Evolutionary conservation across 208 protist species (phyloP).

Genomic region (Acanthamoeba triangularis): DNA sequence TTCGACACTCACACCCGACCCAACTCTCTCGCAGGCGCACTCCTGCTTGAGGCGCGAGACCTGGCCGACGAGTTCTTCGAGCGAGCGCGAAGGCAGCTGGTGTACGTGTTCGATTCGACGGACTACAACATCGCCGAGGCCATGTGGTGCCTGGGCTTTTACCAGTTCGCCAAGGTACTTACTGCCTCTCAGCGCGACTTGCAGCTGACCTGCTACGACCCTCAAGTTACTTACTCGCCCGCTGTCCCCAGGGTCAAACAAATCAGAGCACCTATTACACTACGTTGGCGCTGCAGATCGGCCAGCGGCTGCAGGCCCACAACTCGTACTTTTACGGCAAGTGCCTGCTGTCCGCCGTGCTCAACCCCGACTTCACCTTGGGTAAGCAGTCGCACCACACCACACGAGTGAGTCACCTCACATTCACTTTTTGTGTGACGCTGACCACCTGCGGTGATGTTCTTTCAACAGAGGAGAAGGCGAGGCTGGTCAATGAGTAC

Average conservation of each 20-base stretch:
- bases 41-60: conserved; percentile 1
- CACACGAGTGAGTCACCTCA: background rate
- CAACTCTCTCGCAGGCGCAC: background rate
- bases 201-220: background rate
- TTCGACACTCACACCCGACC: background rate
- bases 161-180: conserved; percentile 21
- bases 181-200: background rate
- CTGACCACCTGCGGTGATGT: background rate
- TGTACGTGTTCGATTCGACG: background rate
- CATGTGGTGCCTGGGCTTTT: background rate
- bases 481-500: background rate
- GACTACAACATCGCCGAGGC: conserved; percentile 20
- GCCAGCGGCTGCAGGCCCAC: background rate
- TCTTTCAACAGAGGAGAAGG: background rate
- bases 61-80: conserved; percentile 22
- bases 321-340: conserved; percentile 28
- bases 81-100: background rate
- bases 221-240: background rate
- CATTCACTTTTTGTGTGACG: background rate
- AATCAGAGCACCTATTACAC: background rate
- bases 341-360: background rate
- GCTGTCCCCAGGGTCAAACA: background rate
- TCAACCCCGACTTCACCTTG: conserved; percentile 16
- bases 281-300: background rate
- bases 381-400: background rate